Evolutionary conservation across 495 filamentous ascomycete species (phyloP).

Genomic region (Hypoxylon trugodes): DNA sequence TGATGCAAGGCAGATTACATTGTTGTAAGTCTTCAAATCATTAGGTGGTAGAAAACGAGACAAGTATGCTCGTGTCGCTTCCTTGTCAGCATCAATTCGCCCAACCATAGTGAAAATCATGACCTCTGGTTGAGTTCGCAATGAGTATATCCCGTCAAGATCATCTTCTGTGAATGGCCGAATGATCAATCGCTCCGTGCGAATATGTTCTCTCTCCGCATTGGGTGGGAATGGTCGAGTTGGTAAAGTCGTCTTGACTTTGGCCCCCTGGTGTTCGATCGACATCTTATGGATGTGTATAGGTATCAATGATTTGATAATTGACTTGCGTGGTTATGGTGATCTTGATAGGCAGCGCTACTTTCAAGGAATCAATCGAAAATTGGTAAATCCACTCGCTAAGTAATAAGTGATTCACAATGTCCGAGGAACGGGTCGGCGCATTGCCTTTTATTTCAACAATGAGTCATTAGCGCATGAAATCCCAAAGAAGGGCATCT

Average conservation of each 20-base stretch:
- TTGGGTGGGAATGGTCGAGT: conserved; percentile 41
- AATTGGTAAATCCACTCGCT: too few species aligned
- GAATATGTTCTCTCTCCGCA: conserved; percentile 40
- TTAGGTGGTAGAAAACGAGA: conserved; percentile 46
- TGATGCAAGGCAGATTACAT: conserved; percentile 39
- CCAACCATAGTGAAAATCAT: conserved; percentile 57
- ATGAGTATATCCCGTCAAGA: conserved; percentile 44
- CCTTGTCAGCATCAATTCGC: conserved; percentile 48
- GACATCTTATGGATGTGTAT: too few species aligned
- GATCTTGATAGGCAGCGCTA: too few species aligned
- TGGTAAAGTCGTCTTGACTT: conserved; percentile 51
- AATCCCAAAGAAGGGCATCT: conserved; percentile 16
- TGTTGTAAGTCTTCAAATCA: conserved; percentile 44
- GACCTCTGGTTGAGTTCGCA: conserved; percentile 60
- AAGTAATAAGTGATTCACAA: neutral
- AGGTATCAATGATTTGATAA: too few species aligned
- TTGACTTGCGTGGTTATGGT: too few species aligned
- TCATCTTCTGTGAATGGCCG: conserved; percentile 52
- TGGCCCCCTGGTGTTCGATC: conserved; percentile 14
- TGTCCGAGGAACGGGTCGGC: neutral
- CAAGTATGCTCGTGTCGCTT: conserved; percentile 49
- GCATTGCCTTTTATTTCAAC: neutral
- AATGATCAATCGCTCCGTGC: conserved; percentile 55
- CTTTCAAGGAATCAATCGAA: too few species aligned
- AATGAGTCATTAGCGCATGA: conserved; percentile 6